phyloP scores from a whole-genome alignment of 1,284 basidiomycete genomes.

The Cryptococcus sp. region DNA sequence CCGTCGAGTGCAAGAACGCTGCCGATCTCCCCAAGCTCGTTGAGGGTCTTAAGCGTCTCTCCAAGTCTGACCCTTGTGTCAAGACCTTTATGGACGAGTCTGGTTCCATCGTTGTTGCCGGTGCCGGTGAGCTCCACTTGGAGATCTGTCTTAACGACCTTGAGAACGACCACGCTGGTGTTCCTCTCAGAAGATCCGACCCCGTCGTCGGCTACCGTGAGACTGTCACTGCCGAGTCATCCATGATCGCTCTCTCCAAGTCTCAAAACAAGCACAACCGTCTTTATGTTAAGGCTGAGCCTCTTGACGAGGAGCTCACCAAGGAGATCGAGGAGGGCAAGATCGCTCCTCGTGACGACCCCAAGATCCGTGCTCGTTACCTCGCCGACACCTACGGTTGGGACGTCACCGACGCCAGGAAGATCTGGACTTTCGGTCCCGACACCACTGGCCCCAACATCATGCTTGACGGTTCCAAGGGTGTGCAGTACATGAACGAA shows the following conservation, averaged over 20 bases:
- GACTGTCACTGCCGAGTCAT: conserved; percentile 94
- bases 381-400: conserved; percentile 96
- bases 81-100: conserved; percentile 91
- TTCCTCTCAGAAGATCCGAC: conserved; percentile 98
- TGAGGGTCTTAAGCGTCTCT: conserved; percentile 99
- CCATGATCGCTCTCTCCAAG: conserved; percentile 95
- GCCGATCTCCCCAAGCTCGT: conserved; percentile 99
- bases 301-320: conserved; percentile 91
- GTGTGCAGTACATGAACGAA: conserved; percentile 96
- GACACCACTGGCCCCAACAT: conserved; percentile 97
- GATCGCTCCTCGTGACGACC: conserved; percentile 92
- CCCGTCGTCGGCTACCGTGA: conserved; percentile 98
- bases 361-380: conserved; percentile 92
- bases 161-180: conserved; percentile 99
- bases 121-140: conserved; percentile 98
- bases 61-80: conserved; percentile 99
- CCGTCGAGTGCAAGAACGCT: conserved; percentile 99
- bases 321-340: conserved; percentile 88
- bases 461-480: conserved; percentile 98
- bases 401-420: conserved; percentile 99
- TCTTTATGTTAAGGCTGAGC: conserved; percentile 90
- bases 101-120: conserved; percentile 98
- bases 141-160: conserved; percentile 99
- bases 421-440: conserved; percentile 99
- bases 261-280: conserved; percentile 99